Percentiles rank a stretch among this genome's conserved stretches.
Conservation (phyloP, 345 rosid genomes). For the Pugionium cornutum region DNA sequence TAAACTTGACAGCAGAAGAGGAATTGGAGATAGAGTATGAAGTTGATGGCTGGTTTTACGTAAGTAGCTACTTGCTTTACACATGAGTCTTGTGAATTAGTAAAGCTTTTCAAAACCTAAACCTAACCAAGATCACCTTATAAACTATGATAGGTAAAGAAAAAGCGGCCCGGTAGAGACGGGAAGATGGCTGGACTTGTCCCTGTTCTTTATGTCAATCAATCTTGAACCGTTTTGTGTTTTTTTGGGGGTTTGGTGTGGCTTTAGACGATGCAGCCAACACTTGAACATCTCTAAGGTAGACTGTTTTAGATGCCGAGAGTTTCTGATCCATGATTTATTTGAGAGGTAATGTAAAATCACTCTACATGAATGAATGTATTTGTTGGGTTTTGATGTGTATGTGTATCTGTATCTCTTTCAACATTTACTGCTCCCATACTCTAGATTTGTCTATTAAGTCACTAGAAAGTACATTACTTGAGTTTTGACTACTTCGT, state of each 20-base stretch:
- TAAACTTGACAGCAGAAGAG: slow-evolving; percentile 90
- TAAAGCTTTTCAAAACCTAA: slow-evolving; percentile 1
- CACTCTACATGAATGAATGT: slow-evolving; percentile 37
- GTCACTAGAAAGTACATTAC: background rate
- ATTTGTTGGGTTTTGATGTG: slow-evolving; percentile 26
- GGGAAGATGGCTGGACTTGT: slow-evolving; percentile 98
- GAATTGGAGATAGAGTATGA: slow-evolving; percentile 92
- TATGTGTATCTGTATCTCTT: slow-evolving; percentile 5
- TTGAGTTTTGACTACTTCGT: slow-evolving; percentile 8
- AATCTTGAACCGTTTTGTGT: slow-evolving; percentile 54
- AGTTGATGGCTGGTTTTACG: slow-evolving; percentile 99
- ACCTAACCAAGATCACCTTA: slow-evolving; percentile 8
- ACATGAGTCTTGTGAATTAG: slow-evolving; percentile 4
- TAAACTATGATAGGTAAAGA: slow-evolving; percentile 73
- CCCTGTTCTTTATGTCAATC: slow-evolving; percentile 91
- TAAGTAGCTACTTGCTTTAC: slow-evolving; percentile 49
- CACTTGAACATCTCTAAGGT: slow-evolving; percentile 9
- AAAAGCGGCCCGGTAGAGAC: slow-evolving; percentile 95
- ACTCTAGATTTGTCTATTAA: too few species aligned
- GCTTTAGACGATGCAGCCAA: slow-evolving; percentile 7
- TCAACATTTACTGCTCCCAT: too few species aligned
- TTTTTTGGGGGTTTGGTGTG: too few species aligned
- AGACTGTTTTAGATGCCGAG: slow-evolving; percentile 8
- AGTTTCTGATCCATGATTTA: slow-evolving; percentile 6
- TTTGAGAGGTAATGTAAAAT: slow-evolving; percentile 29